Percentiles rank a stretch among this genome's conserved stretches.
These are phyloP conservation scores for Hsuehochloa calcarea DNA, from an alignment of 176 grass and related monocot species.

Conservation along the genomic window DNA sequence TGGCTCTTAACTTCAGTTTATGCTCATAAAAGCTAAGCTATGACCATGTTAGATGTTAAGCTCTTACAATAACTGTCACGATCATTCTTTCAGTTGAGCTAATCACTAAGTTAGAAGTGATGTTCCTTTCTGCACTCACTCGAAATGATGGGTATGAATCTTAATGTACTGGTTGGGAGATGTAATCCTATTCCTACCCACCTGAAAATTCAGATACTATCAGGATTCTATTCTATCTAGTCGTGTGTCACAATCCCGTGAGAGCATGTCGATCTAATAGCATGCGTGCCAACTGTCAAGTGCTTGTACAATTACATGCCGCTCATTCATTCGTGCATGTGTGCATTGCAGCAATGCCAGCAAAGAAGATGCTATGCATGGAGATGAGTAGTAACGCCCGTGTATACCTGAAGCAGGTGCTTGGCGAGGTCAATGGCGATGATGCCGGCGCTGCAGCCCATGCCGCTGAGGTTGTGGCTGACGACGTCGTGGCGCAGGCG, in stretches of 20 bases:
- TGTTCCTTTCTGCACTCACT: neutral
- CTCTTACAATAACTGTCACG: neutral
- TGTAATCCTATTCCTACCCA: slow-evolving; percentile 17
- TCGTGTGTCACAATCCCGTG: neutral
- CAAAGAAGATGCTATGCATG: neutral
- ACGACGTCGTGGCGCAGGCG: slow-evolving; percentile 34
- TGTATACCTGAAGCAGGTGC: slow-evolving; percentile 54
- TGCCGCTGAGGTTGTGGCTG: slow-evolving; percentile 61
- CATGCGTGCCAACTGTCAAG: neutral
- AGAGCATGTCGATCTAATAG: neutral
- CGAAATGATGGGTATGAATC: neutral
- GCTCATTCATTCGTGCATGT: too few relatives aligned
- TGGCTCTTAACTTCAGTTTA: neutral
- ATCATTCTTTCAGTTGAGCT: neutral
- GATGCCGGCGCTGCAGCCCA: slow-evolving; percentile 73
- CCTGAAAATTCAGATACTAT: neutral
- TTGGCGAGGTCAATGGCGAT: slow-evolving; percentile 64
- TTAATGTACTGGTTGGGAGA: neutral
- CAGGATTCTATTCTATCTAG: neutral
- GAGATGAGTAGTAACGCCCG: neutral
- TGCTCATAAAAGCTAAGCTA: neutral
- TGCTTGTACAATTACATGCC: neutral
- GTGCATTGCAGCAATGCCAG: neutral
- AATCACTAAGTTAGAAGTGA: neutral
- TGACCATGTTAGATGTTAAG: neutral